Conservation (phyloP, 2,329 filamentous ascomycete species). For the Aspergillus carbonarius region DNA sequence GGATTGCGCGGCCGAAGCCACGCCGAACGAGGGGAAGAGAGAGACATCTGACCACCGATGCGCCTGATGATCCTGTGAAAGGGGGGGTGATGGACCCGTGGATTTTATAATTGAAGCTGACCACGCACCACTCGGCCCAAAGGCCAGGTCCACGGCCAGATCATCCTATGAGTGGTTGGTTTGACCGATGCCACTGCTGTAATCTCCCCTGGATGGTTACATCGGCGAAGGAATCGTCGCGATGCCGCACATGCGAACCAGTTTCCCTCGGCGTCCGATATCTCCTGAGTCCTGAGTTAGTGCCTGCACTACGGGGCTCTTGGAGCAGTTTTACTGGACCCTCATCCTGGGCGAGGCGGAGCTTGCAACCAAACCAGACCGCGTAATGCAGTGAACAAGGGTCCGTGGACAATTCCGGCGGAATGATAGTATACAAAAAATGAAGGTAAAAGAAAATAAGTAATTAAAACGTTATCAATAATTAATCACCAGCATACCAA, state of each 20-base stretch:
- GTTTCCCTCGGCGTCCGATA: background rate
- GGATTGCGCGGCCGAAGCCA: background rate
- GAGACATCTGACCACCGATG: background rate
- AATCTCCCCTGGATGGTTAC: background rate
- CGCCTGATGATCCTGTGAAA: background rate
- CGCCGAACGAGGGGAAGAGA: background rate
- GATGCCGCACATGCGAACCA: background rate
- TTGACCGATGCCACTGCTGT: background rate
- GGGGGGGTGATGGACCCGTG: background rate
- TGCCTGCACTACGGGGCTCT: background rate
- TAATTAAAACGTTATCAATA: background rate
- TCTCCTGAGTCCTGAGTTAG: background rate
- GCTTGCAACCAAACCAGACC: background rate
- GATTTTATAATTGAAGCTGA: background rate
- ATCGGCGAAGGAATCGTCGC: background rate
- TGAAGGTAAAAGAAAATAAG: background rate
- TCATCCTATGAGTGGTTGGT: background rate
- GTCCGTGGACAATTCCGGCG: background rate
- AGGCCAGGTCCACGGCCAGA: background rate
- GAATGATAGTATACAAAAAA: background rate
- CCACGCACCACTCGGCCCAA: background rate
- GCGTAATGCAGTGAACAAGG: background rate
- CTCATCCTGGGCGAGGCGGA: background rate
- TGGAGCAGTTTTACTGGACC: too few species aligned
- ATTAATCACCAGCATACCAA: background rate